Conservation (phyloP, 352 stramenopile genomes). For the Pythium sukuiense region DNA sequence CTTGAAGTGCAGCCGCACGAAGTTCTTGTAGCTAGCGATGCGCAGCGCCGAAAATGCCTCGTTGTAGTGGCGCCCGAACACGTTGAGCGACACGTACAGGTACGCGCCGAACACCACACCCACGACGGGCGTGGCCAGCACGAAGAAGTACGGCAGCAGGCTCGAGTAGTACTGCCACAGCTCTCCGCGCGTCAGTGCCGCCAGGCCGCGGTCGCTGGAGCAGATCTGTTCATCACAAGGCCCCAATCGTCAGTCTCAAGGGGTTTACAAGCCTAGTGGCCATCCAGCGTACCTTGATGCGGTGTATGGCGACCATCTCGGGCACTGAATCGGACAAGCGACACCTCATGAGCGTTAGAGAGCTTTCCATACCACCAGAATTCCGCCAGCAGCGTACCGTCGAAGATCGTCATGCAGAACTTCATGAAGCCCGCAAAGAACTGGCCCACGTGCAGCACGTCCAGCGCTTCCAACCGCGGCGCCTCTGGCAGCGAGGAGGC, state of each 20-base stretch:
- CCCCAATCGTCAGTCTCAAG: background rate
- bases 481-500: conserved; percentile 73
- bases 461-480: conserved; percentile 58
- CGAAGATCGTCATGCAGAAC: conserved; percentile 83
- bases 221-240: conserved; percentile 51
- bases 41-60: conserved; percentile 87
- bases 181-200: conserved; percentile 66
- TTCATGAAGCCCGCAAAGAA: conserved; percentile 72
- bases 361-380: background rate
- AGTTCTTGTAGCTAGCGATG: conserved; percentile 90
- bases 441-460: conserved; percentile 60
- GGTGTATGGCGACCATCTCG: conserved; percentile 78
- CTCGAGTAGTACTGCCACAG: conserved; percentile 82
- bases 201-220: conserved; percentile 38
- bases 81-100: conserved; percentile 83
- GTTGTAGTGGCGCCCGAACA: conserved; percentile 88
- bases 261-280: too few species aligned
- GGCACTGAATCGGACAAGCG: conserved; percentile 44
- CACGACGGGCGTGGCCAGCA: conserved; percentile 76
- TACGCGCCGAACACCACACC: conserved; percentile 85
- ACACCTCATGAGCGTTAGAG: background rate
- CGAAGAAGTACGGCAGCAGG: conserved; percentile 88
- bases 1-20: conserved; percentile 79
- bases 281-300: conserved; percentile 49
- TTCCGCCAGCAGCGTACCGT: conserved; percentile 41